These are phyloP conservation scores for Vachellia pachyceras DNA, from an alignment of 306 rosid species.

Conservation along the genomic window DNA sequence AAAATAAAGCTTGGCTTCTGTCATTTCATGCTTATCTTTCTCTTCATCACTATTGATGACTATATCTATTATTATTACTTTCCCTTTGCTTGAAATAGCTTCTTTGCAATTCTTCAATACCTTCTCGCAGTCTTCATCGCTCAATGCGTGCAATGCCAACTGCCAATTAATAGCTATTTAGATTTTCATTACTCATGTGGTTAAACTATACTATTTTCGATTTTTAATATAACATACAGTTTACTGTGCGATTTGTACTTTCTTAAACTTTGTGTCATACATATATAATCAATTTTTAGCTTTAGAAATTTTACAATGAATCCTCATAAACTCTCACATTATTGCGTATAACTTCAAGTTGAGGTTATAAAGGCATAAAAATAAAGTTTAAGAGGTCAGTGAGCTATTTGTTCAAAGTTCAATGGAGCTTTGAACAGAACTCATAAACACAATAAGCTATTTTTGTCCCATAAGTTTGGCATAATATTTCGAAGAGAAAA, in stretches of 20 bases:
- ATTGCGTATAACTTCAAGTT: no score
- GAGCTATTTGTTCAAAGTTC: no score
- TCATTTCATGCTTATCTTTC: neutral
- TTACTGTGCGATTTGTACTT: no score
- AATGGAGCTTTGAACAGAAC: no score
- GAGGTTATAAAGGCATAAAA: no score
- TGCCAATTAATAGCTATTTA: neutral
- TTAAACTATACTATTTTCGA: no score
- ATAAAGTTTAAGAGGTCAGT: neutral
- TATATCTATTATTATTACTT: neutral
- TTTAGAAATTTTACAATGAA: no score
- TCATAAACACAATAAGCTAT: neutral
- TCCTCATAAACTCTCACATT: no score
- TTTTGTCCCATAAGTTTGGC: no score
- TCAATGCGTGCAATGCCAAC: neutral
- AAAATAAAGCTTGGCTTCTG: neutral
- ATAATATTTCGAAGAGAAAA: no score
- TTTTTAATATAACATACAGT: no score
- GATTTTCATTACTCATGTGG: neutral
- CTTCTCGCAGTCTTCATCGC: neutral
- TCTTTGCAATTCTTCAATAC: neutral
- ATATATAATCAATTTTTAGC: neutral
- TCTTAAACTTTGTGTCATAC: neutral
- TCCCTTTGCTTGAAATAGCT: neutral
- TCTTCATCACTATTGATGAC: neutral